phyloP scores from a whole-genome alignment of 305 asterid species.

The Stenogyne calaminthoides region DNA sequence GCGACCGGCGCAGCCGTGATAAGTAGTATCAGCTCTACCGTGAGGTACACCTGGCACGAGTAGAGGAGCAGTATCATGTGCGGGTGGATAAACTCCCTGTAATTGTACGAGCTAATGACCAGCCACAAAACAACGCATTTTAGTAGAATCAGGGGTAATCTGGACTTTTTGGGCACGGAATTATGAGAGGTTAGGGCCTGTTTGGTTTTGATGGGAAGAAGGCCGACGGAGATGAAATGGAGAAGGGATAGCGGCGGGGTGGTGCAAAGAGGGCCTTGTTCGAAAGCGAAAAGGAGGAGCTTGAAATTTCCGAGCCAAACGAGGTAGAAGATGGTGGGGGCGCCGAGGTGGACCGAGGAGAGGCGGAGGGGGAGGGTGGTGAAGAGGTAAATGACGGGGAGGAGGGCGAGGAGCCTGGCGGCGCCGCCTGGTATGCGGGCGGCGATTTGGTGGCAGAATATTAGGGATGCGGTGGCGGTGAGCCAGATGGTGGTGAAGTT shows the following conservation, averaged over 20 bases:
- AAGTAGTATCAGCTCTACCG: constrained; percentile 47
- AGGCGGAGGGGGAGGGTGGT: constrained; percentile 54
- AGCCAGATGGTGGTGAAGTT: constrained; percentile 51
- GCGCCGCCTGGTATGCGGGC: constrained; percentile 44
- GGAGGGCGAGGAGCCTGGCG: constrained; percentile 49
- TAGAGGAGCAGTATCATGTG: constrained; percentile 36
- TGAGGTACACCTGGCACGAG: constrained; percentile 54
- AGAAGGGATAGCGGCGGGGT: constrained; percentile 43
- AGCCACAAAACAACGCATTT: constrained; percentile 31
- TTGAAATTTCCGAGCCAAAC: constrained; percentile 75
- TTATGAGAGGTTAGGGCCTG: not conserved
- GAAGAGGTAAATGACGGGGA: constrained; percentile 64
- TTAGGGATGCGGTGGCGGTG: constrained; percentile 38
- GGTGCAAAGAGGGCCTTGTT: constrained; percentile 48
- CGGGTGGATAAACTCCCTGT: constrained; percentile 39
- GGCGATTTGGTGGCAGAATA: constrained; percentile 48
- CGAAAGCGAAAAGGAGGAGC: constrained; percentile 61
- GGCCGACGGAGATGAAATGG: constrained; percentile 49
- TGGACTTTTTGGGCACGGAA: not conserved
- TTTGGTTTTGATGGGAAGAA: constrained; percentile 60
- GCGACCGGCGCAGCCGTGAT: constrained; percentile 45
- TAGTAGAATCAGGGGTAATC: not conserved
- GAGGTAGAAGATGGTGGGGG: constrained; percentile 53
- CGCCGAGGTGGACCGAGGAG: constrained; percentile 45
- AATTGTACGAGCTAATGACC: constrained; percentile 32